Evolutionary conservation across 169 alveolate species (phyloP).

Genomic region (Babesia caballi): DNA sequence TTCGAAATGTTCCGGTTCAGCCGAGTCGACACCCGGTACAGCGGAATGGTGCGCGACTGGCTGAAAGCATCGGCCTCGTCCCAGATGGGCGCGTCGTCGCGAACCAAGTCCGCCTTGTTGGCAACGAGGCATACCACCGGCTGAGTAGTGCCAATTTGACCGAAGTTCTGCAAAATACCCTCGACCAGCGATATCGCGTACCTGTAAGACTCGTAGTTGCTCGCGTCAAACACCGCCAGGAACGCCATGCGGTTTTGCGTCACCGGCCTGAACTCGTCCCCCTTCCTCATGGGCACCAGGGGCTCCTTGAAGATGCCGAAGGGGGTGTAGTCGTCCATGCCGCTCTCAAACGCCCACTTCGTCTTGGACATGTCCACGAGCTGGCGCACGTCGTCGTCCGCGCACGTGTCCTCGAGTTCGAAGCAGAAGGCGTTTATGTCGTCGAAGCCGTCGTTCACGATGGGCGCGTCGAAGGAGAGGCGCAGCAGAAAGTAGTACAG

Average conservation of each 20-base stretch:
- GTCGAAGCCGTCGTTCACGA: conserved; percentile 27
- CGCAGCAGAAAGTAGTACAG: conserved; percentile 56
- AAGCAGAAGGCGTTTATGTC: conserved; percentile 60
- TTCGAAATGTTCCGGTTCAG: conserved; percentile 13
- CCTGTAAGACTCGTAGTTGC: conserved; percentile 33
- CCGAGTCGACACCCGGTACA: conserved; percentile 41
- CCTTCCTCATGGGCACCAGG: conserved; percentile 20
- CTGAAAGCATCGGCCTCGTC: conserved; percentile 53
- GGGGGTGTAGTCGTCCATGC: conserved; percentile 48
- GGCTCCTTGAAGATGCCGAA: conserved; percentile 56
- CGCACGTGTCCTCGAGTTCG: conserved; percentile 64
- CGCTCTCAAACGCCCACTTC: conserved; percentile 38
- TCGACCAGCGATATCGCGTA: conserved; percentile 39
- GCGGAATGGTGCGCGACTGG: conserved; percentile 43
- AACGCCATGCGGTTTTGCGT: conserved; percentile 64
- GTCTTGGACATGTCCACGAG: conserved; percentile 45
- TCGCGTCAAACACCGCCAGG: conserved; percentile 56
- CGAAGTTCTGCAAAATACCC: conserved; percentile 6
- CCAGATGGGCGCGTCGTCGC: conserved; percentile 26
- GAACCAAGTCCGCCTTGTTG: conserved; percentile 52
- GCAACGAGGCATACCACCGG: conserved; percentile 63
- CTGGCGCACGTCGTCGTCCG: conserved; percentile 33
- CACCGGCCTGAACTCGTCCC: conserved; percentile 32
- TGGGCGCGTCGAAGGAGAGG: conserved; percentile 38
- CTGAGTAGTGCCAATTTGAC: conserved; percentile 18